phyloP scores from a whole-genome alignment of 257 asterid species.

The Catharanthus roseus region DNA sequence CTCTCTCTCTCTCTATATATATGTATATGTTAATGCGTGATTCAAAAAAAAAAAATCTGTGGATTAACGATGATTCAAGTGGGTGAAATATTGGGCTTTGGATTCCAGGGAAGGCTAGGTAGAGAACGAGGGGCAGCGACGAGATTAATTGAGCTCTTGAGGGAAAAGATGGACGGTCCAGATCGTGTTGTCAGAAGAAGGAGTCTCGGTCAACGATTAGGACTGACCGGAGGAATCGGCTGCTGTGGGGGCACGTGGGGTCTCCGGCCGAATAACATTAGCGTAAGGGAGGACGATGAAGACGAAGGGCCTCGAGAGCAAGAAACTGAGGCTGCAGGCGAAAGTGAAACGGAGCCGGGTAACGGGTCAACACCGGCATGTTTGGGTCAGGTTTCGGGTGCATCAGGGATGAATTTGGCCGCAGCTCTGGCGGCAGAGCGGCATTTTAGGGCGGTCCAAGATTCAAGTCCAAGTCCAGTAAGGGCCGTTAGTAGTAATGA shows the following conservation, averaged over 20 bases:
- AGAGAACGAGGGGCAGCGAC: constrained; percentile 41
- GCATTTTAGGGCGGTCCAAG: constrained; percentile 54
- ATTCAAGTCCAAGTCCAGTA: constrained; percentile 25
- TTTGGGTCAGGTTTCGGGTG: constrained; percentile 26
- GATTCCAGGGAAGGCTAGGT: constrained; percentile 48
- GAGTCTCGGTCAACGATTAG: constrained; percentile 58
- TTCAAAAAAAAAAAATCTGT: too few species aligned
- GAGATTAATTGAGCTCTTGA: constrained; percentile 34
- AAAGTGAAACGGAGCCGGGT: constrained; percentile 15
- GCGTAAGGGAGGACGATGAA: constrained; percentile 33
- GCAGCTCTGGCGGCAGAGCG: constrained; percentile 86
- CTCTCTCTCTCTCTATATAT: constrained; percentile 20
- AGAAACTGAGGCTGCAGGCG: constrained; percentile 11
- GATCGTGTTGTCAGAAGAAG: constrained; percentile 46
- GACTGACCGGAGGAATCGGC: constrained; percentile 52
- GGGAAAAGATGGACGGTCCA: constrained; percentile 54
- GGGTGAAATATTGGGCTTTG: constrained; percentile 45
- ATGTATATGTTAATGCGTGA: not conserved
- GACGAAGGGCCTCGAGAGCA: constrained; percentile 22
- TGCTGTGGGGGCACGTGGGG: constrained; percentile 70
- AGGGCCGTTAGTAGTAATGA: constrained; percentile 2
- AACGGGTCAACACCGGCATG: constrained; percentile 33
- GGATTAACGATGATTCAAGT: constrained; percentile 38
- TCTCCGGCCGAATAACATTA: constrained; percentile 35
- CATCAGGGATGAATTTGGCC: constrained; percentile 68